Evolutionary conservation across 1,139 yeast species (phyloP).

Genomic region (Candida dubliniensis): DNA sequence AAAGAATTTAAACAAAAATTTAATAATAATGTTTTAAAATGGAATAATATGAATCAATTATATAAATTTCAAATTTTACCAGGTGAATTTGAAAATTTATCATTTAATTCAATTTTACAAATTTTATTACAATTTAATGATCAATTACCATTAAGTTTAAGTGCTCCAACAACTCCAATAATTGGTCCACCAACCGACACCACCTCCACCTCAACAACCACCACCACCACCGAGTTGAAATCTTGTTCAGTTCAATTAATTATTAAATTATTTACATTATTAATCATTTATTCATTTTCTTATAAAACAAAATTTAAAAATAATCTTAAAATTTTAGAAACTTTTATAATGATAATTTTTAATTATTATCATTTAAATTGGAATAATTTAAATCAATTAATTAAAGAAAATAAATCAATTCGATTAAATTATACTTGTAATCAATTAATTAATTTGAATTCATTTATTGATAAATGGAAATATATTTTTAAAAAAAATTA

Average conservation of each 20-base stretch:
- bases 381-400: conserved; percentile 37
- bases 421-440: conserved; percentile 39
- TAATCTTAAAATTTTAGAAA: conserved; percentile 32
- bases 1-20: conserved; percentile 25
- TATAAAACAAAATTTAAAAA: conserved; percentile 33
- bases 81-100: conserved; percentile 37
- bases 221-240: background rate
- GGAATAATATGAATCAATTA: conserved; percentile 28
- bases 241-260: conserved; percentile 30
- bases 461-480: conserved; percentile 43
- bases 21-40: conserved; percentile 23
- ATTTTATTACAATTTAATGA: conserved; percentile 41
- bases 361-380: conserved; percentile 46
- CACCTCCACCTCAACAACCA: background rate
- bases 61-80: conserved; percentile 25
- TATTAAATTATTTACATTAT: conserved; percentile 33
- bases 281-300: conserved; percentile 40
- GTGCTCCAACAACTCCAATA: conserved; percentile 48
- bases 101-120: conserved; percentile 33
- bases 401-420: conserved; percentile 36
- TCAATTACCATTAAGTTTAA: conserved; percentile 42
- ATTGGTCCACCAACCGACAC: conserved; percentile 9
- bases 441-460: conserved; percentile 33
- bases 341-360: conserved; percentile 36
- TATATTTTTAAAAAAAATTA: conserved; percentile 20